Base-by-base conservation (phyloP, 73 alveolate species). In the Paramecium sexaurelia region DNA sequence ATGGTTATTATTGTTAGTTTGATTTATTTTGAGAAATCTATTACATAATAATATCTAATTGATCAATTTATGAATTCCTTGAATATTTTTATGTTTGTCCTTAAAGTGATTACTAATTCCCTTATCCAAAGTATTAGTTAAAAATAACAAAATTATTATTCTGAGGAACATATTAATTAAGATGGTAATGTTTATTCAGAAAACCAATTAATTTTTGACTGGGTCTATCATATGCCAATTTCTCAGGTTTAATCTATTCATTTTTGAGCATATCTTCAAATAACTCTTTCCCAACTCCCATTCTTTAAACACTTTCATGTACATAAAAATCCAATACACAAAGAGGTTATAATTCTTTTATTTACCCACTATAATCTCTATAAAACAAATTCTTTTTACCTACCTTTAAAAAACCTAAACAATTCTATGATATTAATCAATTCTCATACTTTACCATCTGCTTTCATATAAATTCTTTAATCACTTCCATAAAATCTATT, bases 321-420 rank as follows among this genome's bases (percentile, higher is more conserved):
- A 97, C 99, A 85, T 98, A 98, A 92, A 98, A 98, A 91, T 98
- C 99, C 36, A 98, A 93, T 17, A 98, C 99, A 93, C 99, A 98
- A 22, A 97, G 91, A 19, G 99, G 99, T 55, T 93, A 91, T 37
- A 98, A 92, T 93, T 98, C 99, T 32, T 69, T 91, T 6, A 96
- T 94, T 51, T 55, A 51, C 17, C 99, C 99, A 40, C 83, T 55
- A 41, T 71, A 95, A 92, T 95, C 95, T 71, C 95, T 87, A 84
- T 92, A 69, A 86, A 95, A 97, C 55, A 97, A 91, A 69, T 96
- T 95, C 96, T 95, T 96, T 39, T 35, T 71, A 2, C 99, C 99
- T 0, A 97, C 97, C 91, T 97, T 98, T 22, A 98, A 93, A 37
- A 98, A 75, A 0, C 99, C 99, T 40, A 84, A 39, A 35, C 66